Base-by-base conservation (phyloP, 75 land plant genomes). In the Ceratopteris richardii region DNA sequence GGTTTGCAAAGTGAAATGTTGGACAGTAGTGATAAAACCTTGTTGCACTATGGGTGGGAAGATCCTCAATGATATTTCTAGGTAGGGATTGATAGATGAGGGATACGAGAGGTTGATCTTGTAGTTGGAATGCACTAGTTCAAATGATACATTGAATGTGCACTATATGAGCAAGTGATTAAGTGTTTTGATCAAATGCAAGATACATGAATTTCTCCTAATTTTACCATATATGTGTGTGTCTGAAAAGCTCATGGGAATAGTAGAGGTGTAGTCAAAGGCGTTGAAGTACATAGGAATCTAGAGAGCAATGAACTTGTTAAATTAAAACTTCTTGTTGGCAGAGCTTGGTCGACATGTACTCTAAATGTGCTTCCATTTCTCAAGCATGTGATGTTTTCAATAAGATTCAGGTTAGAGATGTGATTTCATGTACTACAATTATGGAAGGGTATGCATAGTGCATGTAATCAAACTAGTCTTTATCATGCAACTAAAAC, bases 41-140 rank as follows among this genome's bases (percentile, higher is more conserved):
- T n/a, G n/a, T n/a, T n/a, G n/a, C n/a, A n/a, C n/a, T n/a, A n/a
- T n/a, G n/a, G n/a, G n/a, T n/a, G n/a, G n/a, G n/a, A n/a, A n/a
- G n/a, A n/a, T n/a, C n/a, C n/a, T n/a, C n/a, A n/a, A n/a, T n/a
- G n/a, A n/a, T n/a, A n/a, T n/a, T n/a, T n/a, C n/a, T n/a, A n/a
- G n/a, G n/a, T n/a, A n/a, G n/a, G n/a, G n/a, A n/a, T n/a, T n/a
- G n/a, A n/a, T n/a, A n/a, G n/a, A n/a, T n/a, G n/a, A n/a, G n/a
- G n/a, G n/a, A n/a, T n/a, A n/a, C n/a, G n/a, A n/a, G n/a, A n/a
- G n/a, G n/a, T n/a, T n/a, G n/a, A n/a, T n/a, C n/a, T n/a, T n/a
- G n/a, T n/a, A n/a, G n/a, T 10, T 79, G 82, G 82, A 79, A 77
- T 54, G 57, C 82, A 19, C 30, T 79, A 19, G 70, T 79, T 40